phyloP scores from a whole-genome alignment of 306 rosid species.

The Vachellia collinsii region DNA sequence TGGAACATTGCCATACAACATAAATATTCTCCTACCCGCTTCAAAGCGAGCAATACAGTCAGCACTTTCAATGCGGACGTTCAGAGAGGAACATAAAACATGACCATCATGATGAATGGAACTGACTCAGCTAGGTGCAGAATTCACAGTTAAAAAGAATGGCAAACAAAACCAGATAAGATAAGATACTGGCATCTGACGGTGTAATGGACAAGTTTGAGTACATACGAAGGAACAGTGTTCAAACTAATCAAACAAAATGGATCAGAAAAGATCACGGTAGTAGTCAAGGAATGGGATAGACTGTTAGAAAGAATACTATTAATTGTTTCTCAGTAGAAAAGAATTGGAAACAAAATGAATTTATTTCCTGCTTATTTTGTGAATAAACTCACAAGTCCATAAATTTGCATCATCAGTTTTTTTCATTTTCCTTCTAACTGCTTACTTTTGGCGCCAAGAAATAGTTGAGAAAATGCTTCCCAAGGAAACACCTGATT shows the following conservation, averaged over 20 bases:
- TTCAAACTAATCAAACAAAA: not conserved
- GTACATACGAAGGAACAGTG: not conserved
- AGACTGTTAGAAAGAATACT: not conserved
- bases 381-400: not conserved
- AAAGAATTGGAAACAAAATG: not conserved
- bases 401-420: not conserved
- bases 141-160: conserved; percentile 6
- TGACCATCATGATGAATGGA: not conserved
- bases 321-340: not conserved
- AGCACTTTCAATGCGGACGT: not conserved
- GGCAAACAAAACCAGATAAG: conserved; percentile 16
- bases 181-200: conserved; percentile 4
- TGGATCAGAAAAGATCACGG: not conserved
- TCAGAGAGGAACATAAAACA: conserved; percentile 16
- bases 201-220: not conserved
- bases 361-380: not conserved
- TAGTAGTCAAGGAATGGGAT: not conserved
- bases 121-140: conserved; percentile 2
- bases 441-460: not conserved
- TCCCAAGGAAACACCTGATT: not conserved
- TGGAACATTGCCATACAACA: not conserved
- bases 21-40: conserved; percentile 8
- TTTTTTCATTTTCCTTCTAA: not conserved
- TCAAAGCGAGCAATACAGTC: conserved; percentile 1
- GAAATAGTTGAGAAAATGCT: not conserved